Percentiles rank a stretch among this genome's conserved stretches.
phyloP scores from a whole-genome alignment of 306 rosid species.

The Castanopsis chinensis region DNA sequence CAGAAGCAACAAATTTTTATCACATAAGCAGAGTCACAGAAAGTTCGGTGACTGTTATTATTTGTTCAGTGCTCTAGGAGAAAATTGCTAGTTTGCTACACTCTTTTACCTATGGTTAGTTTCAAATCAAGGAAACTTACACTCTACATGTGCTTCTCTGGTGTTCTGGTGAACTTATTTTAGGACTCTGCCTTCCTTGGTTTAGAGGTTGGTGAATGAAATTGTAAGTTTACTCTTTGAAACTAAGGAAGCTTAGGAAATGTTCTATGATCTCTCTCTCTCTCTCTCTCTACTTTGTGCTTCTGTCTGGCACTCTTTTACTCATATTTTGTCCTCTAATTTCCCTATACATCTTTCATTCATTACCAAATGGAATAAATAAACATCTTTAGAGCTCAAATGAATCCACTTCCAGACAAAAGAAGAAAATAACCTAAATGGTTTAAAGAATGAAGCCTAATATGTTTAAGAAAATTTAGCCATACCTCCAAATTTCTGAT shows the following conservation, averaged over 20 bases:
- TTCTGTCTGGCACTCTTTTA: neutral
- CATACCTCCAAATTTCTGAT: conserved; percentile 87
- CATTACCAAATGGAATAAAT: neutral
- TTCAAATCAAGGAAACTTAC: neutral
- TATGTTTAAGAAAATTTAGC: neutral
- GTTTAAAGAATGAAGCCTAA: neutral
- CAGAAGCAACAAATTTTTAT: neutral
- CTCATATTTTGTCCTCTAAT: neutral
- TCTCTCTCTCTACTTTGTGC: neutral
- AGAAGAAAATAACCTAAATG: conserved; percentile 1
- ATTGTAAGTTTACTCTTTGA: neutral
- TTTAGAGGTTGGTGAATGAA: neutral
- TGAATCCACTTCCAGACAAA: neutral
- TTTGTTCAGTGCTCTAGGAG: neutral
- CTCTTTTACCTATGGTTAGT: neutral
- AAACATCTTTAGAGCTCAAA: conserved; percentile 7
- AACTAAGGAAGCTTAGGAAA: neutral
- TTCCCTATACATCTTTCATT: neutral
- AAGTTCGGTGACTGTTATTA: neutral
- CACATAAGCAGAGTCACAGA: neutral
- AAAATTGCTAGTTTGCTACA: neutral
- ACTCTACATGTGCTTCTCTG: neutral
- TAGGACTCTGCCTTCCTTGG: neutral
- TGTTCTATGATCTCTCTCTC: neutral
- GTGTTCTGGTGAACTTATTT: neutral